Percentiles rank a stretch among this genome's conserved stretches.
Conservation (phyloP, 768 basidiomycete species). For the Agrocybe chaxingu region DNA sequence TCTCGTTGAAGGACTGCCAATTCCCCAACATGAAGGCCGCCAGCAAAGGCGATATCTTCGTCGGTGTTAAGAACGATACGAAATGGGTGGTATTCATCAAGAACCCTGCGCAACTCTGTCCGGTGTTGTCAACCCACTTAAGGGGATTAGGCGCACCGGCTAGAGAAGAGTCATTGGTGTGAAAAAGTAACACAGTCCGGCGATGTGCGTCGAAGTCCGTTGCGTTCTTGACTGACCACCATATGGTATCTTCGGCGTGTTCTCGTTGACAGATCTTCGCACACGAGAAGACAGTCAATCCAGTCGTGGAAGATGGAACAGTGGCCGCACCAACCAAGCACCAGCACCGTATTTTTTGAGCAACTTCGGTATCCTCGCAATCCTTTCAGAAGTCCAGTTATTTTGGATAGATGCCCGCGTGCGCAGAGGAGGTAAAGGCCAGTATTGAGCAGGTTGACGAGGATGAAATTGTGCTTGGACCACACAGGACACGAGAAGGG, state of each 20-base stretch:
- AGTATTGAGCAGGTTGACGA: slow-evolving; percentile 28
- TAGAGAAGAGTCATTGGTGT: slow-evolving; percentile 36
- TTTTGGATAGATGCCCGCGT: slow-evolving; percentile 38
- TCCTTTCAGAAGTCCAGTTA: slow-evolving; percentile 36
- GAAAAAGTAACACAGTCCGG: slow-evolving; percentile 48
- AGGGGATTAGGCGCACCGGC: slow-evolving; percentile 38
- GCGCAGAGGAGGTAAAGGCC: slow-evolving; percentile 33
- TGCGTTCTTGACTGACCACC: slow-evolving; percentile 48
- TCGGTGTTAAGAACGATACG: slow-evolving; percentile 46
- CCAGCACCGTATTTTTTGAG: slow-evolving; percentile 40
- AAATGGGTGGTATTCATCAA: slow-evolving; percentile 33
- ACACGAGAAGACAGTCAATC: not conserved
- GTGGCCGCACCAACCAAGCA: slow-evolving; percentile 36
- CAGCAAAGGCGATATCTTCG: slow-evolving; percentile 42
- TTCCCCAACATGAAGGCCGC: slow-evolving; percentile 50
- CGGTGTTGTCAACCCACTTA: slow-evolving; percentile 48
- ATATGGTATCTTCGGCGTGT: slow-evolving; percentile 52
- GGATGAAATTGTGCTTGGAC: slow-evolving; percentile 23
- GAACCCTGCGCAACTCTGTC: slow-evolving; percentile 34
- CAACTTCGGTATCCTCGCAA: slow-evolving; percentile 37
- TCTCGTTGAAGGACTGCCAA: slow-evolving; percentile 31
- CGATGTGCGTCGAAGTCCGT: slow-evolving; percentile 47
- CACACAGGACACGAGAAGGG: not conserved
- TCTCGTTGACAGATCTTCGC: slow-evolving; percentile 43
- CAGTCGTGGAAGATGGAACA: not conserved